Percentiles rank a stretch among this genome's conserved stretches.
These are phyloP conservation scores for Debaryomyces prosopidis DNA, from an alignment of 805 yeast species.

Conservation along the genomic window DNA sequence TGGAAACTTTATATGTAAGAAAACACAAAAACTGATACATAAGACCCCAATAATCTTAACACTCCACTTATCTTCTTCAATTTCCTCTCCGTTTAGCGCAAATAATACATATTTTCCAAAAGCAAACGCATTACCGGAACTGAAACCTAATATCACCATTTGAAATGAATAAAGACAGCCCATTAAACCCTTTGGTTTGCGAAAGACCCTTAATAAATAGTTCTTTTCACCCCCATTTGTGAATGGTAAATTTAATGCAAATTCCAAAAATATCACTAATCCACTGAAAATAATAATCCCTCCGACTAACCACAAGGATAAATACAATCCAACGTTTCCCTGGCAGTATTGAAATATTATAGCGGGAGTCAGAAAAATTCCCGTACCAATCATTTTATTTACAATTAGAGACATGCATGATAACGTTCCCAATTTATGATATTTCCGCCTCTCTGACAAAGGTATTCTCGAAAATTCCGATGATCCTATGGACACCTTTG, in stretches of 20 bases:
- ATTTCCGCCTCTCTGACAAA: background rate
- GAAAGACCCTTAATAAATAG: conserved; percentile 36
- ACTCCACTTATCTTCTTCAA: conserved; percentile 24
- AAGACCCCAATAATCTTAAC: conserved; percentile 51
- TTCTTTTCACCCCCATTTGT: conserved; percentile 45
- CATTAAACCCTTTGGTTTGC: conserved; percentile 30
- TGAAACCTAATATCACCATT: conserved; percentile 58
- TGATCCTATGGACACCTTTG: conserved; percentile 1
- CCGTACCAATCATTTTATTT: conserved; percentile 46
- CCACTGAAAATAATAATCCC: conserved; percentile 40
- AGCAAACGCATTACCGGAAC: conserved; percentile 64
- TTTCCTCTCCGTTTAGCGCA: conserved; percentile 28
- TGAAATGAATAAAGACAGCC: conserved; percentile 49
- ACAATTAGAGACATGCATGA: conserved; percentile 41
- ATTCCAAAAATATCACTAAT: conserved; percentile 40
- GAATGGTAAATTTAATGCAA: conserved; percentile 40
- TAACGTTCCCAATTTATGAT: conserved; percentile 16
- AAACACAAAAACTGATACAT: conserved; percentile 46
- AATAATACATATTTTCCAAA: conserved; percentile 59
- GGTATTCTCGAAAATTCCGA: background rate
- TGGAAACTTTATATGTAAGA: conserved; percentile 51
- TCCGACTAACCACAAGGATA: conserved; percentile 34
- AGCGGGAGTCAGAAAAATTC: conserved; percentile 42
- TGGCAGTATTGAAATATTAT: conserved; percentile 38
- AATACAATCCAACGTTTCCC: conserved; percentile 38